Base-by-base conservation (phyloP, 2,329 filamentous ascomycete species). In the Fusarium globosum region DNA sequence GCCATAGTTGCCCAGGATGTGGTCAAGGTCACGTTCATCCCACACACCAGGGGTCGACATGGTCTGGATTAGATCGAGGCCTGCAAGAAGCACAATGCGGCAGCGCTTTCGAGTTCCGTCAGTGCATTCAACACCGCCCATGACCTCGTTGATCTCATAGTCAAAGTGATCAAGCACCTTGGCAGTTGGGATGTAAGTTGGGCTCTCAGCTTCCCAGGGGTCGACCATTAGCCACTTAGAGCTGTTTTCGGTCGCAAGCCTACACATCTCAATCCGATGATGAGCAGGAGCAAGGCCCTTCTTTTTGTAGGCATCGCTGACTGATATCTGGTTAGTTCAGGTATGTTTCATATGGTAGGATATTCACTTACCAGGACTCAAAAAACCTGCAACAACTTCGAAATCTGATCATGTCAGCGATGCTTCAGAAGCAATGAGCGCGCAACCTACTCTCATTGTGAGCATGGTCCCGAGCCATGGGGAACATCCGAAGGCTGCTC, bases 81-180 rank as follows among this genome's bases (percentile, higher is more conserved):
- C 95, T 7, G 94, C 95, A 38, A 98, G 88, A 41, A 98, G 88
- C 53, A 94, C 91, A 74, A 98, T 94, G 65, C 91, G 91, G 23
- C 93, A 92, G 18, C 83, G 83, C 81, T 90, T 92, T 79, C 88
- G 90, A 60, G 86, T 85, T 67, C 94, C 94, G 73, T 92, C 88
- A 26, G 88, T 86, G 52, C 88, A 89, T 77, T 93, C 88, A 36
- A 96, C 89, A 15, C 95, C 95, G 12, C 95, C 95, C 49, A 94
- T 89, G 30, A 89, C 88, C 58, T 82, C 79, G 80, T 98, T 97
- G 80, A 98, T 94, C 81, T 98, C 94, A 79, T 96, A 85, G 75
- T 97, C 91, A 77, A 98, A 96, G 83, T 98, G 96, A 79, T 97
- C 94, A 55, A 98, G 86, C 45, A 97, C 95, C 76, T 93, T 89